Evolutionary conservation across 2,329 filamentous ascomycete genomes (phyloP), one percentile per base, ranked within the genome.

Genomic region (Trichoderma endophyticum): DNA sequence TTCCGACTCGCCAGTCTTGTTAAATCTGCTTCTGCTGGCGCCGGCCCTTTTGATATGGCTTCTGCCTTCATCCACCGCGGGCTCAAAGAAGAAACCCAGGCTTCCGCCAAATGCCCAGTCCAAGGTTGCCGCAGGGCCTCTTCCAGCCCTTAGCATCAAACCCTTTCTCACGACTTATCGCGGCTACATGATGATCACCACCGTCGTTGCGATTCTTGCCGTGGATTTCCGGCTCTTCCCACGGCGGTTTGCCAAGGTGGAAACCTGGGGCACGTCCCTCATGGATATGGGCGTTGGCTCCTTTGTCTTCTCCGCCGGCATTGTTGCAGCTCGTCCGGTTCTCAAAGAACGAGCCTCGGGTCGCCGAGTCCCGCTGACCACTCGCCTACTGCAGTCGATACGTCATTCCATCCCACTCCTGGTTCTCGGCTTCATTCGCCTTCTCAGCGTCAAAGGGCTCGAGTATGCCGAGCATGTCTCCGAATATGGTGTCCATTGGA

Each of bases 401-500:
- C 90, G 94, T 56, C 94, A 97, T 81, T 93, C 95, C 1, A 81
- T 97, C 30, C 95, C 96, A 1, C 86, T 99, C 6, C 83, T 98
- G 24, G 84, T 92, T 2, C 86, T 99, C 5, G 96, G 96, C 15
- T 79, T 96, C 28, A 85, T 97, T 70, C 90, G 96, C 28, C 86
- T 98, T 28, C 89, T 94, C 75, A 97, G 91, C 76, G 95, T 98
- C 79, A 99, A 99, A 83, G 93, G 93, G 7, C 85, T 98, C 34
- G 94, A 98, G 79, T 99, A 99, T 79, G 95, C 95, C 3, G 96
- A 99, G 81, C 96, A 99, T 83, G 94, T 98, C 72, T 94, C 93
- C 15, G 96, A 99, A 80, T 99, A 99, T 79, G 96, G 96, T 57
- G 93, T 99, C 11, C 96, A 99, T 81, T 99, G 96, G 96, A 99